These are phyloP conservation scores for Orbilia quercus DNA, from an alignment of 2,329 filamentous ascomycete genomes.

Conservation along the genomic window DNA sequence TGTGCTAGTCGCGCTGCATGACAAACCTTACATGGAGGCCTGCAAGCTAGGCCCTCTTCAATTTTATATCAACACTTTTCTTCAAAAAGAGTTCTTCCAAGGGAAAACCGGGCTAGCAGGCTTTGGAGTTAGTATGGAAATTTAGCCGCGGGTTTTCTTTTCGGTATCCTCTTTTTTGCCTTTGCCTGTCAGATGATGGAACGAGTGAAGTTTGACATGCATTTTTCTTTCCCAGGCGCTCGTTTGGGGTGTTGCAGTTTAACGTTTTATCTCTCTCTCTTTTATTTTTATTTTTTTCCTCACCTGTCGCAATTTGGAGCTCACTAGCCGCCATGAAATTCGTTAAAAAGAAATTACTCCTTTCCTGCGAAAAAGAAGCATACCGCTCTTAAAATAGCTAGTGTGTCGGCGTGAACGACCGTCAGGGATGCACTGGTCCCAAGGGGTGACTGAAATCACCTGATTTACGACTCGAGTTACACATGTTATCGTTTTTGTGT, in stretches of 20 bases:
- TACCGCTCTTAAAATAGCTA: slow-evolving; percentile 38
- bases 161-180: neutral
- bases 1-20: slow-evolving; percentile 49
- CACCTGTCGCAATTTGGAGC: slow-evolving; percentile 40
- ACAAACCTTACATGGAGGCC: slow-evolving; percentile 54
- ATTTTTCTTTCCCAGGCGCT: slow-evolving; percentile 7
- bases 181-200: neutral
- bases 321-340: slow-evolving; percentile 49
- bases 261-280: too few species aligned
- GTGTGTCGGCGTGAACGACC: slow-evolving; percentile 32
- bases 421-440: slow-evolving; percentile 18
- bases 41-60: slow-evolving; percentile 38
- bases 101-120: slow-evolving; percentile 27
- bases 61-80: slow-evolving; percentile 54
- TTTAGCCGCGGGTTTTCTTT: slow-evolving; percentile 53
- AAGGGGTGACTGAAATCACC: slow-evolving; percentile 24
- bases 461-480: slow-evolving; percentile 16
- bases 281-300: too few species aligned
- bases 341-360: slow-evolving; percentile 22
- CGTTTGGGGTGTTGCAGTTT: slow-evolving; percentile 48
- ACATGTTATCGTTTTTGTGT: slow-evolving; percentile 47
- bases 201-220: neutral
- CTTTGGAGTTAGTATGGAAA: slow-evolving; percentile 40
- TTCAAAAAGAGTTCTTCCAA: slow-evolving; percentile 6
- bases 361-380: neutral